phyloP scores from a whole-genome alignment of 2,329 filamentous ascomycete genomes.

The Akanthomyces lecanii region DNA sequence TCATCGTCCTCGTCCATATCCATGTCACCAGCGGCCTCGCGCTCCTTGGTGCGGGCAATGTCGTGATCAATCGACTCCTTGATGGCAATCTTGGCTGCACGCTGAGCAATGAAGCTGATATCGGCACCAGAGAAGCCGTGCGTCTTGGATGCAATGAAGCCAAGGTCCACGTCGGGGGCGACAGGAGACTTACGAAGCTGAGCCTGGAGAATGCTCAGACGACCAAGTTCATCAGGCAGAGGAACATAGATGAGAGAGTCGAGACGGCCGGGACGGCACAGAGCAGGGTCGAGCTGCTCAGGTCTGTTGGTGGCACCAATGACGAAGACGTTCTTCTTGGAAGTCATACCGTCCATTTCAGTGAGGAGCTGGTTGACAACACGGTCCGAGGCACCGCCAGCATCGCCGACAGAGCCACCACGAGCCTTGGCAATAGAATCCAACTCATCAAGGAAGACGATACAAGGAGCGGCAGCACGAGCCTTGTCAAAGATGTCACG shows the following conservation, averaged over 20 bases:
- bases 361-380: conserved; percentile 99
- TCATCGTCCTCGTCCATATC: conserved; percentile 69
- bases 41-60: conserved; percentile 85
- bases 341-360: conserved; percentile 99
- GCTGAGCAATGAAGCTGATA: conserved; percentile 97
- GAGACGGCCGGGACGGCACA: conserved; percentile 97
- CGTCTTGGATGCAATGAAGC: conserved; percentile 92
- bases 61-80: conserved; percentile 90
- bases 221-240: conserved; percentile 85
- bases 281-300: conserved; percentile 94
- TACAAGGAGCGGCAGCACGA: conserved; percentile 92
- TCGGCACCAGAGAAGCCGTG: conserved; percentile 99
- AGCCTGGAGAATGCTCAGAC: conserved; percentile 84
- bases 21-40: conserved; percentile 78
- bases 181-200: conserved; percentile 98
- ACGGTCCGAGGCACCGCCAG: conserved; percentile 96
- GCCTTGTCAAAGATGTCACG: conserved; percentile 99
- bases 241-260: conserved; percentile 98
- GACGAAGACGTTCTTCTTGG: conserved; percentile 99
- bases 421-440: conserved; percentile 99
- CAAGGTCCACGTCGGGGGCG: conserved; percentile 77
- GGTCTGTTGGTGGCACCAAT: conserved; percentile 98
- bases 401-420: conserved; percentile 93
- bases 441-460: conserved; percentile 97
- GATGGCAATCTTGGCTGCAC: conserved; percentile 98